These are phyloP conservation scores for Magnusiomyces suaveolens DNA, from an alignment of 1,139 yeast genomes.

Conservation along the genomic window DNA sequence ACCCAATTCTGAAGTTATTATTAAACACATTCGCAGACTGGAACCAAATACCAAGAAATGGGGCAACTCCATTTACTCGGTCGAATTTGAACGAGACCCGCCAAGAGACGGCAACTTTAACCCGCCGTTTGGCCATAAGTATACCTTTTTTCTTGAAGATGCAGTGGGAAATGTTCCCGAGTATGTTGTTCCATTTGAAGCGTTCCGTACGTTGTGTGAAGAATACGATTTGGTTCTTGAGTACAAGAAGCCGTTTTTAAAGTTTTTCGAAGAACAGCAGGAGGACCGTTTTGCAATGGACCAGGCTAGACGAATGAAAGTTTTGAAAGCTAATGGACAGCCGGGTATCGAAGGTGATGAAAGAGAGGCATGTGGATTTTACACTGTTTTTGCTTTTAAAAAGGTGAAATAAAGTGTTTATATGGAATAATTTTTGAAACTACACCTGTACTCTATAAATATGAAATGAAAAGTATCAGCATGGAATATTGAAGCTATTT, in stretches of 20 bases:
- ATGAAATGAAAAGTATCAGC: no score
- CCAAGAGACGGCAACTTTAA: conserved; percentile 63
- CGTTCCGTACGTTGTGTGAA: conserved; percentile 60
- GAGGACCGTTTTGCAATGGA: conserved; percentile 35
- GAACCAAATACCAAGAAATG: conserved; percentile 47
- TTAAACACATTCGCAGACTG: conserved; percentile 48
- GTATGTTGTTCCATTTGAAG: conserved; percentile 93
- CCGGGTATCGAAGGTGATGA: conserved; percentile 86
- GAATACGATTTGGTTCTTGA: conserved; percentile 68
- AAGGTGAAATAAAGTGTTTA: conserved; percentile 32
- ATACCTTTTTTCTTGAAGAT: conserved; percentile 73
- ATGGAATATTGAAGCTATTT: no score
- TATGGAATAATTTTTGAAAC: background rate
- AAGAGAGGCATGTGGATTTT: conserved; percentile 81
- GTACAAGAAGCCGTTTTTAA: conserved; percentile 68
- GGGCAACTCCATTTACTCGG: conserved; percentile 79
- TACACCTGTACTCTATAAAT: no score
- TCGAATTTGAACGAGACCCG: conserved; percentile 65
- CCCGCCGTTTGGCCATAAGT: conserved; percentile 75
- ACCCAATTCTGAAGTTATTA: conserved; percentile 81
- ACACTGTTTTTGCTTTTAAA: conserved; percentile 70
- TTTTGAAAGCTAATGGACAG: conserved; percentile 51
- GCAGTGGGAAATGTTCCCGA: conserved; percentile 97
- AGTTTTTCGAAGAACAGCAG: conserved; percentile 71
- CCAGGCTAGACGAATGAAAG: conserved; percentile 24